Conservation (phyloP, 176 grass and related monocot species). For the Oryza australiensis region DNA sequence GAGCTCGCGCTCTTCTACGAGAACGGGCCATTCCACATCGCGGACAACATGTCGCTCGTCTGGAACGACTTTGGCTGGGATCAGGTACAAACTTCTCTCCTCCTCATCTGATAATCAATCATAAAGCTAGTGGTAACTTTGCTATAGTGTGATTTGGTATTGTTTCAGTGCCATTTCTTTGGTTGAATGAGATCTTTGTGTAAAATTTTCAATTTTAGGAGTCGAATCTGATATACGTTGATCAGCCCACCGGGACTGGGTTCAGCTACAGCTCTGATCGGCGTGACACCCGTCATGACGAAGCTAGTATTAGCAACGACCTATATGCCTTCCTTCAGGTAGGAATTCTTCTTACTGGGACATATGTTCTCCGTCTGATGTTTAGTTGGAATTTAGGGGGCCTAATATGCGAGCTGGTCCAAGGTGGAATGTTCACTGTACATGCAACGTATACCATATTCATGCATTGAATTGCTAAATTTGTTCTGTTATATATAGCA, state of each 20-base stretch:
- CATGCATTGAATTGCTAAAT: neutral
- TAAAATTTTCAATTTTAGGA: slow-evolving; percentile 41
- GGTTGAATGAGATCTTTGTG: neutral
- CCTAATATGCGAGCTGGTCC: neutral
- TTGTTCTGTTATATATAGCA: neutral
- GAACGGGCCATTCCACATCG: slow-evolving; percentile 76
- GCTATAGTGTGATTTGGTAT: neutral
- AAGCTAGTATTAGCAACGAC: slow-evolving; percentile 69
- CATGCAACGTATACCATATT: neutral
- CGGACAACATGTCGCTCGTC: slow-evolving; percentile 63
- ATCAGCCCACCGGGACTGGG: slow-evolving; percentile 94
- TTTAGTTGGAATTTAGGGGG: neutral
- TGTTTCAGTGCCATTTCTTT: neutral
- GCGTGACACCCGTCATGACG: slow-evolving; percentile 74
- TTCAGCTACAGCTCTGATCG: slow-evolving; percentile 86
- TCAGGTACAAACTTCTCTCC: slow-evolving; percentile 40
- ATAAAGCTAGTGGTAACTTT: neutral
- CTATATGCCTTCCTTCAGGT: slow-evolving; percentile 92
- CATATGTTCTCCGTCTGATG: neutral
- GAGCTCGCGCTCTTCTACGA: slow-evolving; percentile 94
- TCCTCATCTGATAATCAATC: neutral
- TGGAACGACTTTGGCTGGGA: slow-evolving; percentile 96
- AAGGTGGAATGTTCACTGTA: neutral
- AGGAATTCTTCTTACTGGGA: neutral
- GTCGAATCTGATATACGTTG: slow-evolving; percentile 83